These are phyloP conservation scores for Xerocomus cyaneibrunnescens DNA, from an alignment of 1,284 basidiomycete genomes.

Conservation along the genomic window DNA sequence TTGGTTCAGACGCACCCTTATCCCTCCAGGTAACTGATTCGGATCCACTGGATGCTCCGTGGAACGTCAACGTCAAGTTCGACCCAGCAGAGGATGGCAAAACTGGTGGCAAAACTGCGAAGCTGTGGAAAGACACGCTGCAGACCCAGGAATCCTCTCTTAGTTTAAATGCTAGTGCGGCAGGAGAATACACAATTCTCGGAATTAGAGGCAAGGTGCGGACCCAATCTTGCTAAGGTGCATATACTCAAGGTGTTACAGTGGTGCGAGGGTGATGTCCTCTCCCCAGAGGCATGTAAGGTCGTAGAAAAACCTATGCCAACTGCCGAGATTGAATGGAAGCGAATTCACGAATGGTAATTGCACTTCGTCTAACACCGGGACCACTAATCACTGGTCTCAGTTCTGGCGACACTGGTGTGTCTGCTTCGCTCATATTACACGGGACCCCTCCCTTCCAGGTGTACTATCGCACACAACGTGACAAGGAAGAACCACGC, in stretches of 20 bases:
- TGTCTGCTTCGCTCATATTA: constrained; percentile 83
- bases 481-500: constrained; percentile 61
- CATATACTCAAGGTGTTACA: constrained; percentile 25
- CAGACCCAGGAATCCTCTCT: constrained; percentile 52
- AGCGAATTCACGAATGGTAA: constrained; percentile 89
- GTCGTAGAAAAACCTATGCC: constrained; percentile 77
- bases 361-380: constrained; percentile 17
- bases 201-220: constrained; percentile 66
- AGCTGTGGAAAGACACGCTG: constrained; percentile 62
- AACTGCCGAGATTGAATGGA: constrained; percentile 83
- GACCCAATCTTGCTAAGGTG: background rate
- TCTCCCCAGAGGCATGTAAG: constrained; percentile 76
- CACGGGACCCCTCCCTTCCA: constrained; percentile 90
- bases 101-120: constrained; percentile 39
- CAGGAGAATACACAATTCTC: constrained; percentile 84
- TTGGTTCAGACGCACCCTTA: constrained; percentile 62
- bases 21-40: constrained; percentile 50
- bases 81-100: constrained; percentile 47
- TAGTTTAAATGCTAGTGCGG: constrained; percentile 51
- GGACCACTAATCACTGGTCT: constrained; percentile 8
- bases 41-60: constrained; percentile 63
- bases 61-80: constrained; percentile 64
- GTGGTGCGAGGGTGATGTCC: constrained; percentile 77
- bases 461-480: constrained; percentile 75
- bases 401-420: constrained; percentile 93